Evolutionary conservation across 2,329 filamentous ascomycete genomes (phyloP).

Genomic region (Xylaria arbuscula): DNA sequence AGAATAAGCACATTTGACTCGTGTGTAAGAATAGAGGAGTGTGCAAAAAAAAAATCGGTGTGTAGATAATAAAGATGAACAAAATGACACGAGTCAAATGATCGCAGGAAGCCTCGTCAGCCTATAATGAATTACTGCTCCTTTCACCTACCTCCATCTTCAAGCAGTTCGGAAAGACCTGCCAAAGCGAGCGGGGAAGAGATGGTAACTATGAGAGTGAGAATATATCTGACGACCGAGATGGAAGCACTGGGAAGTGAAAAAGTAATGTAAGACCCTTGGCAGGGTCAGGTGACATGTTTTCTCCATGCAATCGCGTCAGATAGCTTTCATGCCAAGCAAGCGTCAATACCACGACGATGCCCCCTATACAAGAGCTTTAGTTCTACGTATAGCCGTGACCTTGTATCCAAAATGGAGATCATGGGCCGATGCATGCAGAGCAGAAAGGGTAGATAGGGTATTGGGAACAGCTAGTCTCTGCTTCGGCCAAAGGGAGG

Average conservation of each 20-base stretch:
- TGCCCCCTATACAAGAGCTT: not conserved
- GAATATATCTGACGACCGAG: constrained; percentile 14
- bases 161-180: constrained; percentile 22
- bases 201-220: constrained; percentile 10
- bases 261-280: constrained; percentile 27
- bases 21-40: constrained; percentile 1
- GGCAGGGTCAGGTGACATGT: constrained; percentile 36
- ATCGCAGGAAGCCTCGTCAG: not conserved
- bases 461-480: constrained; percentile 5
- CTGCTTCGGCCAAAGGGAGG: constrained; percentile 33
- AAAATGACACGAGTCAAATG: constrained; percentile 29
- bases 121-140: constrained; percentile 13
- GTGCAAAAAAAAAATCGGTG: constrained; percentile 7
- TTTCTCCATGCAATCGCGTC: constrained; percentile 17
- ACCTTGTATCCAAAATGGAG: not conserved
- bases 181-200: constrained; percentile 25
- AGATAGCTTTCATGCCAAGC: constrained; percentile 22
- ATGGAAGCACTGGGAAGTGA: constrained; percentile 21
- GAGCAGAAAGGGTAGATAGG: not conserved
- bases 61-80: constrained; percentile 24
- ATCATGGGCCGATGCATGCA: not conserved
- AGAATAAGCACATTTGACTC: not conserved
- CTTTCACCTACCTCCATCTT: constrained; percentile 2
- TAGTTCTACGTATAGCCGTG: not conserved
- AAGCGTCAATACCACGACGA: constrained; percentile 21